Evolutionary conservation across 345 rosid species (phyloP).

Genomic region (Camelina hispida): DNA sequence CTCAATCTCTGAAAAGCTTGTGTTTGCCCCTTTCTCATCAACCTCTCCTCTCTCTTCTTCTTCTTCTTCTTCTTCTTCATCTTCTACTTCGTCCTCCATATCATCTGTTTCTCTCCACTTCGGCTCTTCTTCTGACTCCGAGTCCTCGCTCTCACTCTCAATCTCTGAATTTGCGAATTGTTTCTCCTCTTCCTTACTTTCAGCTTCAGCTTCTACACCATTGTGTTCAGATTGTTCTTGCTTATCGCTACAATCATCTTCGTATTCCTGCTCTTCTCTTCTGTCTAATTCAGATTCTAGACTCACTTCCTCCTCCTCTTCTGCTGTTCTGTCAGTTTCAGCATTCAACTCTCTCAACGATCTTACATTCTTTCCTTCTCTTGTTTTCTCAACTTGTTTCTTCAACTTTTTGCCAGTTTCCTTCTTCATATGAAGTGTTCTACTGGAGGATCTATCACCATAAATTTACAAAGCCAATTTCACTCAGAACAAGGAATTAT

Average conservation of each 20-base stretch:
- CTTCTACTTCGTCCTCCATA: slow-evolving; percentile 25
- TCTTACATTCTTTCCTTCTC: slow-evolving; percentile 38
- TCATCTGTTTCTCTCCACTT: slow-evolving; percentile 46
- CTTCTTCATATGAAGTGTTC: slow-evolving; percentile 24
- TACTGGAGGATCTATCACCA: slow-evolving; percentile 34
- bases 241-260: slow-evolving; percentile 27
- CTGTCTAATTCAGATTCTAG: slow-evolving; percentile 35
- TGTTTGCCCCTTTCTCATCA: slow-evolving; percentile 18
- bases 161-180: slow-evolving; percentile 25
- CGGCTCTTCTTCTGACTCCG: slow-evolving; percentile 42
- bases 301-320: slow-evolving; percentile 38
- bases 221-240: slow-evolving; percentile 27
- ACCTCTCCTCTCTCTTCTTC: slow-evolving; percentile 26
- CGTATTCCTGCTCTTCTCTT: slow-evolving; percentile 24
- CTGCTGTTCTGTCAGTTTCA: slow-evolving; percentile 36
- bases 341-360: slow-evolving; percentile 41
- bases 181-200: slow-evolving; percentile 31
- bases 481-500: slow-evolving; percentile 12
- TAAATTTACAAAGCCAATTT: neutral
- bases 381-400: neutral
- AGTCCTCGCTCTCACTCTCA: slow-evolving; percentile 36
- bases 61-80: slow-evolving; percentile 12
- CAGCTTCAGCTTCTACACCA: slow-evolving; percentile 26
- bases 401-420: slow-evolving; percentile 16
- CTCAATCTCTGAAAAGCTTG: slow-evolving; percentile 5